Conservation (phyloP, 176 grass and related monocot species). For the Aegilops longissima region DNA sequence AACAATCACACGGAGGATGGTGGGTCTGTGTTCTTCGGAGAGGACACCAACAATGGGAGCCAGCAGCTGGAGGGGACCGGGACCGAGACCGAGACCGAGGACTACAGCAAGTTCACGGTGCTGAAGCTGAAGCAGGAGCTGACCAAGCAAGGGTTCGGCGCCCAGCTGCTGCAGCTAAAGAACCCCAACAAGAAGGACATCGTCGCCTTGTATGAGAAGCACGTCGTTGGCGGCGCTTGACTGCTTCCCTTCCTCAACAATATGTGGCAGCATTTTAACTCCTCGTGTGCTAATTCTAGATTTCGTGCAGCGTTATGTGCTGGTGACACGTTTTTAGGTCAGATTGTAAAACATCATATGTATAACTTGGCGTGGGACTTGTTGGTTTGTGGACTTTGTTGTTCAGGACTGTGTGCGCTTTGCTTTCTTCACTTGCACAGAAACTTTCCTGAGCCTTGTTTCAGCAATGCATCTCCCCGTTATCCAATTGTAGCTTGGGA, state of each 20-base stretch:
- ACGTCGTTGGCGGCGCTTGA: conserved; percentile 52
- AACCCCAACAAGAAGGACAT: conserved; percentile 99
- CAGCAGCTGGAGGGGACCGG: conserved; percentile 42
- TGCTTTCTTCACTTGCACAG: not conserved
- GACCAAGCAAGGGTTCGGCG: conserved; percentile 88
- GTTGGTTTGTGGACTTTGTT: not conserved
- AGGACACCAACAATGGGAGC: conserved; percentile 48
- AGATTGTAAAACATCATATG: not conserved
- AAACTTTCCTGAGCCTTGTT: not conserved
- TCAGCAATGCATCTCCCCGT: not conserved
- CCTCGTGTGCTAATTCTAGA: conserved; percentile 4
- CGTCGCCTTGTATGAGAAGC: conserved; percentile 83
- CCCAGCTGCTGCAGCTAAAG: conserved; percentile 78
- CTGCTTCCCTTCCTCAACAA: not conserved
- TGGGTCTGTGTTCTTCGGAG: conserved; percentile 64
- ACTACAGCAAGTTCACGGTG: conserved; percentile 78
- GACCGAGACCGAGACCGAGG: conserved; percentile 50
- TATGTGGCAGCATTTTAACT: not conserved
- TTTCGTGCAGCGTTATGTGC: not conserved
- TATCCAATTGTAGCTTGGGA: no score
- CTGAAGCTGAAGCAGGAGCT: conserved; percentile 83
- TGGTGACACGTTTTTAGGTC: conserved; percentile 5
- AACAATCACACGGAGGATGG: conserved; percentile 66
- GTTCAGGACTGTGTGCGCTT: not conserved
- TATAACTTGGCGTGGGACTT: not conserved